phyloP scores from a whole-genome alignment of 2,329 filamentous ascomycete genomes.

The Nemania abortiva region DNA sequence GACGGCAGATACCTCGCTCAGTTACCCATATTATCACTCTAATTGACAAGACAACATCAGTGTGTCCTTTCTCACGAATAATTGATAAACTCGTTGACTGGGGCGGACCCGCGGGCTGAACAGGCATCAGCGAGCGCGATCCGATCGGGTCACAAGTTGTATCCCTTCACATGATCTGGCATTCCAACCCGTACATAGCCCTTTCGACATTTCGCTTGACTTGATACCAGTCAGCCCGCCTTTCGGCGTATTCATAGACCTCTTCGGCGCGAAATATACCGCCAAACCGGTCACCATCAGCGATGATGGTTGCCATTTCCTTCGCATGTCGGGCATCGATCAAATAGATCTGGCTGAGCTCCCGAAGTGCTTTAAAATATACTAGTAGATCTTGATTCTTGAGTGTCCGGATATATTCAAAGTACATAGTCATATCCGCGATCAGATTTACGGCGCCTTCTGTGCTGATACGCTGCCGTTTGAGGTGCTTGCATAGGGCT shows the following conservation, averaged over 20 bases:
- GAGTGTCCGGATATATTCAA: slow-evolving; percentile 83
- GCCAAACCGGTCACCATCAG: slow-evolving; percentile 88
- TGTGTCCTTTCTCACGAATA: background rate
- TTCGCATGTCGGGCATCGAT: slow-evolving; percentile 89
- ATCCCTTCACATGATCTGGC: slow-evolving; percentile 76
- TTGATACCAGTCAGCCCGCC: slow-evolving; percentile 93
- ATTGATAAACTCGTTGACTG: background rate
- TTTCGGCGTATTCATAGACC: slow-evolving; percentile 96
- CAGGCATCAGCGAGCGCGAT: background rate
- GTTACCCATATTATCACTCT: slow-evolving; percentile 2
- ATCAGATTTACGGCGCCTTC: slow-evolving; percentile 93
- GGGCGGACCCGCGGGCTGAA: slow-evolving; percentile 4
- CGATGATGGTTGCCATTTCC: slow-evolving; percentile 94
- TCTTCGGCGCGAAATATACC: slow-evolving; percentile 96
- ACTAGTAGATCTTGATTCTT: slow-evolving; percentile 85
- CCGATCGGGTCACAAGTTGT: background rate
- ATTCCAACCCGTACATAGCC: slow-evolving; percentile 97
- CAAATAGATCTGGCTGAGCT: slow-evolving; percentile 94
- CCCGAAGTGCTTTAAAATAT: slow-evolving; percentile 91
- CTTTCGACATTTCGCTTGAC: slow-evolving; percentile 90
- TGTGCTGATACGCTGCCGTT: slow-evolving; percentile 91
- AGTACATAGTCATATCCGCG: slow-evolving; percentile 96
- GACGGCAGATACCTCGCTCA: background rate
- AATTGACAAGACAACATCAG: slow-evolving; percentile 1
- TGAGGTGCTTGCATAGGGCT: slow-evolving; percentile 95